Evolutionary conservation across 2,329 filamentous ascomycete species (phyloP).

Genomic region (Clonostachys byssicola): DNA sequence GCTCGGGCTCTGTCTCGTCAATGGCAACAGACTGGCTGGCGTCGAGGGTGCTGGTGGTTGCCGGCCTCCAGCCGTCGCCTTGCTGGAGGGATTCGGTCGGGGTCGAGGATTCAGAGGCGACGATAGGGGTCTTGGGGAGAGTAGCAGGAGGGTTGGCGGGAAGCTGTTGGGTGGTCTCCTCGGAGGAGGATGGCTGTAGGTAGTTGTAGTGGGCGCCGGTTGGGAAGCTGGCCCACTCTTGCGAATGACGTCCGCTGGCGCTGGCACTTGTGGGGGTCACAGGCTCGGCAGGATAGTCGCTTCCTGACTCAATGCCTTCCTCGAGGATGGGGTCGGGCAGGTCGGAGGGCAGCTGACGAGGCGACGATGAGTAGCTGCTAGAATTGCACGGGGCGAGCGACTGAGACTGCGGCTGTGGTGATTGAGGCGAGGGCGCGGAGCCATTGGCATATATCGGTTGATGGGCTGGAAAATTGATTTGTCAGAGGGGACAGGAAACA

Average conservation of each 20-base stretch:
- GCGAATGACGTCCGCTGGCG: slow-evolving; percentile 38
- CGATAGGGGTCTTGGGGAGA: not conserved
- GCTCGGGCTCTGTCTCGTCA: not conserved
- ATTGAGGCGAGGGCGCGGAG: too few relatives aligned
- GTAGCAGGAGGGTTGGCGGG: not conserved
- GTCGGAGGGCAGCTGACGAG: slow-evolving; percentile 43
- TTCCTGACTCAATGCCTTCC: slow-evolving; percentile 57
- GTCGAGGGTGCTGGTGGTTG: not conserved
- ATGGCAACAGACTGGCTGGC: not conserved
- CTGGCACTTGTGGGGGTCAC: slow-evolving; percentile 51
- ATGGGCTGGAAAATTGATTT: too few relatives aligned
- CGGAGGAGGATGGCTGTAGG: not conserved
- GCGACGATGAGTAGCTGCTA: slow-evolving; percentile 19
- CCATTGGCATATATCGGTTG: too few relatives aligned
- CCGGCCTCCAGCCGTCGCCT: not conserved
- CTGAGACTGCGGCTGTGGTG: too few relatives aligned
- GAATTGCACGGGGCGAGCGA: too few relatives aligned
- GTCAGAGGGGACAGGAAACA: too few relatives aligned
- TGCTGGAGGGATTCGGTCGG: not conserved
- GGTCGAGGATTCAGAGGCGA: not conserved
- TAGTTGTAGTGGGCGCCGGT: not conserved
- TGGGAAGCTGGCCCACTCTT: slow-evolving; percentile 42
- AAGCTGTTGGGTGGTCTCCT: not conserved
- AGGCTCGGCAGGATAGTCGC: slow-evolving; percentile 55
- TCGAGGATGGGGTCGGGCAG: slow-evolving; percentile 45